phyloP scores from a whole-genome alignment of 169 alveolate genomes.

The Plasmodium adleri region DNA sequence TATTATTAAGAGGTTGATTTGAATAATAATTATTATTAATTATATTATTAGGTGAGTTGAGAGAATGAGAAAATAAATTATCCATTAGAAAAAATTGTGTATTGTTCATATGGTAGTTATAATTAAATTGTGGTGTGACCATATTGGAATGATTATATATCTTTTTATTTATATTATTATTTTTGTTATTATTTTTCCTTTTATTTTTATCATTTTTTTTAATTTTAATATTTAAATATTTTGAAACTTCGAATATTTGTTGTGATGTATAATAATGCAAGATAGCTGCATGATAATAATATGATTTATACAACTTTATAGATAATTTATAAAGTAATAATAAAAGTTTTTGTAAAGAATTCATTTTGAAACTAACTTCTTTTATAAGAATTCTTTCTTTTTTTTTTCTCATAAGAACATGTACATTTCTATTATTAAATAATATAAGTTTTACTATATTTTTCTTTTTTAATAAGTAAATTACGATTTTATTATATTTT shows the following conservation, averaged over 20 bases:
- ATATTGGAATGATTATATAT: too few species aligned
- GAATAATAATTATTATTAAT: not conserved
- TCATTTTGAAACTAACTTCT: conserved; percentile 25
- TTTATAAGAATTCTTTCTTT: conserved; percentile 32
- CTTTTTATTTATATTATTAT: too few species aligned
- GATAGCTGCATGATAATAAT: conserved; percentile 63
- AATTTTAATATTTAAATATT: conserved; percentile 48
- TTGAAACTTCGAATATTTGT: conserved; percentile 60
- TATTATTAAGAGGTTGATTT: not conserved
- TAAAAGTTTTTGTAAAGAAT: conserved; percentile 20
- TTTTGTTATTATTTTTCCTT: not conserved
- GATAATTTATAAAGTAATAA: conserved; percentile 36
- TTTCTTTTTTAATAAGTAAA: conserved; percentile 26
- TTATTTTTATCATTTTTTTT: conserved; percentile 8
- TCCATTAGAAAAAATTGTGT: too few species aligned
- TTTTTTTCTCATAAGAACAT: conserved; percentile 27
- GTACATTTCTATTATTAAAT: conserved; percentile 54
- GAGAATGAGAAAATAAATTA: too few species aligned
- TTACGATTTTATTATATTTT: conserved; percentile 29
- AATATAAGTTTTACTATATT: conserved; percentile 57
- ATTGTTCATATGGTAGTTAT: too few species aligned
- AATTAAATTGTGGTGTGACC: too few species aligned
- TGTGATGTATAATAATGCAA: conserved; percentile 55
- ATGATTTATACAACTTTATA: conserved; percentile 39
- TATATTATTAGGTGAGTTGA: too few species aligned